phyloP scores from a whole-genome alignment of 805 yeast genomes.

The Metschnikowia bowlesiae region DNA sequence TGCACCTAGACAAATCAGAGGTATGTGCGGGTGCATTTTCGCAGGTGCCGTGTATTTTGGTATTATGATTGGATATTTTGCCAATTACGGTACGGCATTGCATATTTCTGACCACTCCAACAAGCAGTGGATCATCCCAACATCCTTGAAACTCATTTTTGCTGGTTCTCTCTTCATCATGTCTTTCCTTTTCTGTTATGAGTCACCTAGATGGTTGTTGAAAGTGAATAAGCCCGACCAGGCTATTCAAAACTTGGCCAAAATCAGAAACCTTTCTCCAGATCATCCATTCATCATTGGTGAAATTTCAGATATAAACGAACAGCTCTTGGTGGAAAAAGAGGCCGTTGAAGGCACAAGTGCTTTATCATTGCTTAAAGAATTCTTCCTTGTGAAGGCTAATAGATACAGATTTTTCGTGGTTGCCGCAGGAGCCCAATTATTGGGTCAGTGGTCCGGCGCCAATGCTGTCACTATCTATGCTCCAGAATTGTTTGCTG shows the following conservation, averaged over 20 bases:
- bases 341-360: conserved; percentile 28
- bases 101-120: conserved; percentile 34
- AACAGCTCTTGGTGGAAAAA: conserved; percentile 63
- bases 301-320: conserved; percentile 38
- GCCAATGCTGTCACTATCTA: conserved; percentile 54
- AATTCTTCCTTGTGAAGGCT: conserved; percentile 34
- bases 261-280: conserved; percentile 40
- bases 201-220: conserved; percentile 50
- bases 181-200: conserved; percentile 41
- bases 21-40: conserved; percentile 48
- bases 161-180: conserved; percentile 43
- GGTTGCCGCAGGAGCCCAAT: conserved; percentile 40
- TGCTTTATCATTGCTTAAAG: conserved; percentile 25
- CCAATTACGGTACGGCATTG: conserved; percentile 47
- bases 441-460: conserved; percentile 58
- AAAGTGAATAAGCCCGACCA: conserved; percentile 38
- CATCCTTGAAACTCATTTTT: conserved; percentile 42
- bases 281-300: conserved; percentile 48
- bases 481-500: conserved; percentile 48
- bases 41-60: conserved; percentile 59
- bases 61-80: conserved; percentile 44
- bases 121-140: conserved; percentile 53
- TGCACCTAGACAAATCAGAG: conserved; percentile 50
- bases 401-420: conserved; percentile 43
- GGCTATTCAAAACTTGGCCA: conserved; percentile 38